Evolutionary conservation across 176 grass and related monocot species (phyloP), one percentile per base, ranked within the genome.

Genomic region (Stipa capillata): DNA sequence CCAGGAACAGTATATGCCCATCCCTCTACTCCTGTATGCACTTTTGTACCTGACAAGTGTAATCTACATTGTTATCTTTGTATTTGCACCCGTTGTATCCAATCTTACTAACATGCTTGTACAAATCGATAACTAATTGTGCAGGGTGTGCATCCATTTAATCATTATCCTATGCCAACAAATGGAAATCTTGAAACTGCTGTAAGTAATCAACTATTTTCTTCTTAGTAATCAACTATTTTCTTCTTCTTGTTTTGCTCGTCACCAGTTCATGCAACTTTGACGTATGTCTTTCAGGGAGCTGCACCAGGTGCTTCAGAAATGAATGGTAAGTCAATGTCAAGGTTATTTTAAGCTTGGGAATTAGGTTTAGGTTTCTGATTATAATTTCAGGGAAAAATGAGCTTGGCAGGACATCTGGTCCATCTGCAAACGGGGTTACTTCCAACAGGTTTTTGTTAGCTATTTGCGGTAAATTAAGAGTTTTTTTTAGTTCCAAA

Each of bases 1-100:
- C 92, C 92, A 76, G 90, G 92, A 86, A 93, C 91, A 77, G 88
- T 94, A 74, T 98, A 98, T 82, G 87, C 96, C 54, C 96, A 94
- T 69, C 90, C 92, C 17, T 87, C 96, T 52, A 83, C 90, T 83
- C 90, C 86, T 72, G 96, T 98, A 94, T 64, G 64, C 76, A 86
- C 69, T 77, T 87, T 76, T 74, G 50, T 64, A 58, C 37, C 24
- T 85, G 32, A 56, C 41, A 68, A 68, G 23, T 76, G 31, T 76
- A 69, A 17, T 61, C 49, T 33, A 64, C 58, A 79, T 65, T 69
- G 20, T 74, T 57, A 48, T 68, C 50, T 72, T 79, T 79, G 44
- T 77, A 65, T 40, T 25, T 0, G 9, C 42, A 56, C 58, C 40
- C 47, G 39, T 59, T 76, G 56, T 82, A 74, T 82, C 58, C 39